These are phyloP conservation scores for Trichoderma virens DNA, from an alignment of 495 filamentous ascomycete genomes.

Conservation along the genomic window DNA sequence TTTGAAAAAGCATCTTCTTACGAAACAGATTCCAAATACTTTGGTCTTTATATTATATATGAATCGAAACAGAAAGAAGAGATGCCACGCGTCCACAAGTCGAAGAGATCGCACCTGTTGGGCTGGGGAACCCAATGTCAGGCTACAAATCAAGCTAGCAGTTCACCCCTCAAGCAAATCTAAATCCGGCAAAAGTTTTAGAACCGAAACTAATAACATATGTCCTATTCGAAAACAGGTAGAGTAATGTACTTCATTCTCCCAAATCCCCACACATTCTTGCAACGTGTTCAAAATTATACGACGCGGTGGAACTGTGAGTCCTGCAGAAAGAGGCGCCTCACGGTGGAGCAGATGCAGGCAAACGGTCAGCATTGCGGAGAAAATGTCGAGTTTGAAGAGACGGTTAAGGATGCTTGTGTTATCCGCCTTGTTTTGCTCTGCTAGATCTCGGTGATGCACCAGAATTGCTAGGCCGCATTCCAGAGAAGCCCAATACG, in stretches of 20 bases:
- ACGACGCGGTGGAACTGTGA: background rate
- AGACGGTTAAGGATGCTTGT: background rate
- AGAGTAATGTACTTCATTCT: background rate
- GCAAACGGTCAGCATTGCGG: background rate
- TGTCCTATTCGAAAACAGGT: background rate
- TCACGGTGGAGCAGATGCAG: background rate
- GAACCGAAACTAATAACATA: background rate
- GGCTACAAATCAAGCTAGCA: too few relatives aligned
- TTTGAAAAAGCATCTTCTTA: too few relatives aligned
- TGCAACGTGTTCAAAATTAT: background rate
- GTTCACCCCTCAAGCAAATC: too few relatives aligned
- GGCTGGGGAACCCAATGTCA: too few relatives aligned
- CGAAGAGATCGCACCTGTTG: too few relatives aligned
- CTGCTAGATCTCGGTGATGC: background rate
- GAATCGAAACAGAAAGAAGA: too few relatives aligned
- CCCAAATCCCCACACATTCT: background rate
- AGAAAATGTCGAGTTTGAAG: background rate
- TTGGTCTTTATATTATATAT: too few relatives aligned
- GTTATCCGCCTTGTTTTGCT: background rate
- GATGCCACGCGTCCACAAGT: too few relatives aligned
- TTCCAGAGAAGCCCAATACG: background rate
- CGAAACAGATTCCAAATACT: too few relatives aligned
- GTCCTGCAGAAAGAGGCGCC: background rate
- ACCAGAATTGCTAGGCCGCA: background rate
- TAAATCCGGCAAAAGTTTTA: background rate